Evolutionary conservation across 2,329 filamentous ascomycete genomes (phyloP).

Genomic region (Eutypa lata): DNA sequence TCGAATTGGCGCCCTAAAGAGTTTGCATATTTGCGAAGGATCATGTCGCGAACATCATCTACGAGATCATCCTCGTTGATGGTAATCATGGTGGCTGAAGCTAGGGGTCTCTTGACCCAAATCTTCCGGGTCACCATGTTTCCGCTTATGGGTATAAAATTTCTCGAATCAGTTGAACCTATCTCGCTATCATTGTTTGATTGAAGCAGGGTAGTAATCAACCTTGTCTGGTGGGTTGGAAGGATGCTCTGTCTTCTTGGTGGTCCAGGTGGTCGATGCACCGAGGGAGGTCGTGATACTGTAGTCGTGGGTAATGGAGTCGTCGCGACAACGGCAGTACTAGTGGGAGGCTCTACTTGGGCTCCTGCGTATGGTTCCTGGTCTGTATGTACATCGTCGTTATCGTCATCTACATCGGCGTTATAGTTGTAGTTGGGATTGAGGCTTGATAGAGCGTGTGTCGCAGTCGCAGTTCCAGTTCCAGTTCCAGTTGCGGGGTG

Average conservation of each 20-base stretch:
- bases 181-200: slow-evolving; percentile 36
- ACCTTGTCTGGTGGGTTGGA: slow-evolving; percentile 39
- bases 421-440: not conserved
- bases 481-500: not conserved
- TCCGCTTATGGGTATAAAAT: slow-evolving; percentile 37
- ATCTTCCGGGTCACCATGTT: slow-evolving; percentile 73
- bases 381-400: not conserved
- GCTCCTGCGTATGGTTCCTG: not conserved
- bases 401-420: not conserved
- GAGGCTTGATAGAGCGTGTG: not conserved
- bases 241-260: slow-evolving; percentile 43
- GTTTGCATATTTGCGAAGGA: slow-evolving; percentile 90
- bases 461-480: not conserved
- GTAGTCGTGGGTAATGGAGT: not conserved
- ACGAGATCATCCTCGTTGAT: slow-evolving; percentile 87
- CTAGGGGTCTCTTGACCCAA: slow-evolving; percentile 87
- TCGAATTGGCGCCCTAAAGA: slow-evolving; percentile 87
- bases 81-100: slow-evolving; percentile 82
- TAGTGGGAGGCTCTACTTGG: not conserved
- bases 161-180: slow-evolving; percentile 36
- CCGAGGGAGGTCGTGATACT: slow-evolving; percentile 15
- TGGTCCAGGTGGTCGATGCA: slow-evolving; percentile 25
- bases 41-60: slow-evolving; percentile 90
- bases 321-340: not conserved
- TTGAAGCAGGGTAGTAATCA: slow-evolving; percentile 53